These are phyloP conservation scores for Daldinia eschscholtzii DNA, from an alignment of 2,329 filamentous ascomycete genomes.

Conservation along the genomic window DNA sequence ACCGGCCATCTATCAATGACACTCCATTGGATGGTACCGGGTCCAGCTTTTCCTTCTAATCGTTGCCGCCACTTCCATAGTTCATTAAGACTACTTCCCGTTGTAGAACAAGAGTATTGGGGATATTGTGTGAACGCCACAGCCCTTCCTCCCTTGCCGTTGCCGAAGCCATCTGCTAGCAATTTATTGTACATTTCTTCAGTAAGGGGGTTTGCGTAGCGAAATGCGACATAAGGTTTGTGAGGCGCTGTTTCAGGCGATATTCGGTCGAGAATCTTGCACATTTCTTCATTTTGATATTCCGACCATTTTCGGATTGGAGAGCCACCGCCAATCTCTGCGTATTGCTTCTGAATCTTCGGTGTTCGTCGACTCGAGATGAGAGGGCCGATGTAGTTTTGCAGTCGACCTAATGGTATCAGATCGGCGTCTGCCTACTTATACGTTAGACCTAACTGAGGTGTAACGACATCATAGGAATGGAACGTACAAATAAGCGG, in stretches of 20 bases:
- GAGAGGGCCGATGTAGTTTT: conserved; percentile 89
- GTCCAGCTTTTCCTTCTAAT: conserved; percentile 80
- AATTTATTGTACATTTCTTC: conserved; percentile 91
- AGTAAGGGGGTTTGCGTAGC: conserved; percentile 92
- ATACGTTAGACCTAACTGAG: conserved; percentile 35
- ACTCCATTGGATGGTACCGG: conserved; percentile 89
- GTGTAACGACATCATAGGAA: conserved; percentile 21
- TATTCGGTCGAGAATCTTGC: conserved; percentile 91
- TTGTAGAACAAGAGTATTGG: conserved; percentile 98
- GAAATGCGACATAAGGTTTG: conserved; percentile 97
- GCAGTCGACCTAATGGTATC: conserved; percentile 93
- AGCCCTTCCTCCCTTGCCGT: conserved; percentile 89
- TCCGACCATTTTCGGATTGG: conserved; percentile 99
- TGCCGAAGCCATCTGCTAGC: conserved; percentile 89
- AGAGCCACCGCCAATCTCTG: conserved; percentile 95
- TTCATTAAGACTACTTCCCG: conserved; percentile 95
- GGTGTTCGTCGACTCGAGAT: conserved; percentile 90
- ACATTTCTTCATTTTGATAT: conserved; percentile 94
- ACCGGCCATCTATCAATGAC: conserved; percentile 98
- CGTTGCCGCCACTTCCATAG: conserved; percentile 96
- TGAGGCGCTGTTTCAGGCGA: conserved; percentile 95
- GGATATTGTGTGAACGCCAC: conserved; percentile 99
- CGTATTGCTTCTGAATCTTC: conserved; percentile 96
- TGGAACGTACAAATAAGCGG: conserved; percentile 82
- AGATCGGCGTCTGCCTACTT: conserved; percentile 87